Evolutionary conservation across 2,329 filamentous ascomycete species (phyloP).

Genomic region (Trichoderma hamatum): DNA sequence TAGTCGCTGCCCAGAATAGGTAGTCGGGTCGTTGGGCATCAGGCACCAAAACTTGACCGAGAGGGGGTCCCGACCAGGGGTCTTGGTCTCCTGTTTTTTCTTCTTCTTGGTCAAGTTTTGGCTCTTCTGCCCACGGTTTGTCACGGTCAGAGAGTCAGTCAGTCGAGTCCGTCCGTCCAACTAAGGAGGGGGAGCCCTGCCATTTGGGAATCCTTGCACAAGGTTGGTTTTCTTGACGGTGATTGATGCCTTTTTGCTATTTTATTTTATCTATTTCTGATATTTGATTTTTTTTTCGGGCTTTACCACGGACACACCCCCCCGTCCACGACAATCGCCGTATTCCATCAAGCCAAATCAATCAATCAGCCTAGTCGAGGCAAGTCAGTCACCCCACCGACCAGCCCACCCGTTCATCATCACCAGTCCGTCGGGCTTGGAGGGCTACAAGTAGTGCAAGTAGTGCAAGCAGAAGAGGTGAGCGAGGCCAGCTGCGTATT

Average conservation of each 20-base stretch:
- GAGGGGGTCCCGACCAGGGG: not conserved
- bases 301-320: slow-evolving; percentile 6
- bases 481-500: slow-evolving; percentile 3
- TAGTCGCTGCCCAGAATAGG: slow-evolving; percentile 20
- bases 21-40: slow-evolving; percentile 26
- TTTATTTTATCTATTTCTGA: not conserved
- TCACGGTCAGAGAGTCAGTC: slow-evolving; percentile 18
- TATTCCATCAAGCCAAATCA: not conserved
- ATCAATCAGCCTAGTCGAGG: slow-evolving; percentile 16
- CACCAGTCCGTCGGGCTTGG: not conserved
- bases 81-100: not conserved
- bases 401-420: not conserved
- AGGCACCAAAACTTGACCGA: slow-evolving; percentile 27
- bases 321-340: not conserved
- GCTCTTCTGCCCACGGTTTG: slow-evolving; percentile 3
- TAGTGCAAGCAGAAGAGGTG: not conserved
- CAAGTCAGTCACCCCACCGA: not conserved
- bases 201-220: not conserved
- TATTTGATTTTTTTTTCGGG: not conserved
- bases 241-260: not conserved
- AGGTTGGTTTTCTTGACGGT: not conserved
- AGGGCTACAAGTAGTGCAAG: not conserved
- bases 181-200: slow-evolving; percentile 7
- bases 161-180: not conserved
- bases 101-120: not conserved